Conservation (phyloP, 2,329 filamentous ascomycete species). For the Dendryphion nanum region DNA sequence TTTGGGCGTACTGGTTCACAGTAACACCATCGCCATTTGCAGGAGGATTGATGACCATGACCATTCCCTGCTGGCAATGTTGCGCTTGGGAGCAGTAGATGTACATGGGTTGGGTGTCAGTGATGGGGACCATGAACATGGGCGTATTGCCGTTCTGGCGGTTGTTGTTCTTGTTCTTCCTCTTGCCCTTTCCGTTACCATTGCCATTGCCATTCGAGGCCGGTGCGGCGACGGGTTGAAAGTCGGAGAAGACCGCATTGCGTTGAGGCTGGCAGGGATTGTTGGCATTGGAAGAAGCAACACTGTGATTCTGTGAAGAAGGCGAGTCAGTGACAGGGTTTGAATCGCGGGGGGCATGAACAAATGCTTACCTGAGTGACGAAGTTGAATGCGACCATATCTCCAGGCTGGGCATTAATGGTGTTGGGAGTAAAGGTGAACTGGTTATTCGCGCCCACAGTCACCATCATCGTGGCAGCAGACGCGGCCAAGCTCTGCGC, state of each 20-base stretch:
- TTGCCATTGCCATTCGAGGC: slow-evolving; percentile 9
- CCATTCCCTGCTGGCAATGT: slow-evolving; percentile 74
- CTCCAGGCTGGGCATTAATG: slow-evolving; percentile 24
- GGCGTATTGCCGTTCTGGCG: slow-evolving; percentile 18
- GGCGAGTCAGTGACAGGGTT: background rate
- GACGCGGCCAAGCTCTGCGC: slow-evolving; percentile 23
- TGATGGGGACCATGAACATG: slow-evolving; percentile 27
- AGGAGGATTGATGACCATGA: slow-evolving; percentile 65
- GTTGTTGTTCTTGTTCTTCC: slow-evolving; percentile 17
- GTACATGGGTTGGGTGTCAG: slow-evolving; percentile 65
- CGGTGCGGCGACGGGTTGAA: slow-evolving; percentile 22
- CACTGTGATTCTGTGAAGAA: slow-evolving; percentile 24
- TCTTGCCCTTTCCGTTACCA: slow-evolving; percentile 5
- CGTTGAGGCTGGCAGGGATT: slow-evolving; percentile 21
- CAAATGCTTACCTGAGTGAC: slow-evolving; percentile 16
- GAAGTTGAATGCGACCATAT: slow-evolving; percentile 28
- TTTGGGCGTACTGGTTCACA: slow-evolving; percentile 20
- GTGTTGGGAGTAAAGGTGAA: slow-evolving; percentile 28
- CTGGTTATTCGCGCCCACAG: slow-evolving; percentile 30
- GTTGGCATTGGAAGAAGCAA: slow-evolving; percentile 24
- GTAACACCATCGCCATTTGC: slow-evolving; percentile 19
- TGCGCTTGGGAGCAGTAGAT: slow-evolving; percentile 67
- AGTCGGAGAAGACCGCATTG: slow-evolving; percentile 29
- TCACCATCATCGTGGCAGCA: slow-evolving; percentile 29
- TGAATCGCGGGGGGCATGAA: background rate